A percentile compares a stretch with the other conserved stretches of the same genome.
phyloP scores from a whole-genome alignment of 495 filamentous ascomycete genomes.

The Lindgomyces ingoldianus region DNA sequence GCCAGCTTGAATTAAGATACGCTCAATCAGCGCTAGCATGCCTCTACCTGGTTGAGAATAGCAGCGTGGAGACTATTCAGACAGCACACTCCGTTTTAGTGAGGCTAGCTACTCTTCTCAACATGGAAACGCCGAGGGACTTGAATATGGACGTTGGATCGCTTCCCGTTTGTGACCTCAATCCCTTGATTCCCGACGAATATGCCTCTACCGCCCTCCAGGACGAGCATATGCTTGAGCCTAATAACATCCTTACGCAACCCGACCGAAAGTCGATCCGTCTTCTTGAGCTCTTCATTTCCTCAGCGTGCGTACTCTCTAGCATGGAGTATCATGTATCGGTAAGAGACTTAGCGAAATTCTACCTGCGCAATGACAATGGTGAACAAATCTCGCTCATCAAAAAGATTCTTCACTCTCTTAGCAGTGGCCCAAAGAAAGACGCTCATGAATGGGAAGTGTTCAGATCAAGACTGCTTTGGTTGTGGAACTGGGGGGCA shows the following conservation, averaged over 20 bases:
- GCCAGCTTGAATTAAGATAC: conserved; percentile 62
- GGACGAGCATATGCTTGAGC: conserved; percentile 59
- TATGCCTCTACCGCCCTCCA: conserved; percentile 52
- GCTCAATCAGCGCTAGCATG: conserved; percentile 71
- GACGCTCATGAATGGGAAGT: conserved; percentile 69
- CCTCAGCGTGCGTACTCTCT: conserved; percentile 66
- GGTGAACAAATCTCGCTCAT: conserved; percentile 68
- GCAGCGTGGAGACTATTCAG: conserved; percentile 59
- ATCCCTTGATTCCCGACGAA: conserved; percentile 46
- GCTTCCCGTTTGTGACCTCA: conserved; percentile 35
- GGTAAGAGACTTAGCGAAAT: conserved; percentile 59
- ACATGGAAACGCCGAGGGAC: conserved; percentile 56
- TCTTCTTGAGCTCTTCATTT: conserved; percentile 67
- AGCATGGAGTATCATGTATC: conserved; percentile 61
- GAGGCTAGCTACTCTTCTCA: conserved; percentile 61
- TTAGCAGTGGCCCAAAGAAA: conserved; percentile 52
- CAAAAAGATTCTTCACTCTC: conserved; percentile 59
- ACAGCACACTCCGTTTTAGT: conserved; percentile 63
- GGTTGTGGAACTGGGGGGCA: conserved; percentile 78
- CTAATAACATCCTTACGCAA: conserved; percentile 66
- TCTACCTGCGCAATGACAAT: conserved; percentile 59
- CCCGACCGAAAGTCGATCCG: conserved; percentile 61
- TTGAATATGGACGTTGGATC: conserved; percentile 40
- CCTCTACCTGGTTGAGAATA: conserved; percentile 67
- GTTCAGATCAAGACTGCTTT: conserved; percentile 68